These are phyloP conservation scores for Rhododendron simsii DNA, from an alignment of 148 eudicot species.

Conservation along the genomic window DNA sequence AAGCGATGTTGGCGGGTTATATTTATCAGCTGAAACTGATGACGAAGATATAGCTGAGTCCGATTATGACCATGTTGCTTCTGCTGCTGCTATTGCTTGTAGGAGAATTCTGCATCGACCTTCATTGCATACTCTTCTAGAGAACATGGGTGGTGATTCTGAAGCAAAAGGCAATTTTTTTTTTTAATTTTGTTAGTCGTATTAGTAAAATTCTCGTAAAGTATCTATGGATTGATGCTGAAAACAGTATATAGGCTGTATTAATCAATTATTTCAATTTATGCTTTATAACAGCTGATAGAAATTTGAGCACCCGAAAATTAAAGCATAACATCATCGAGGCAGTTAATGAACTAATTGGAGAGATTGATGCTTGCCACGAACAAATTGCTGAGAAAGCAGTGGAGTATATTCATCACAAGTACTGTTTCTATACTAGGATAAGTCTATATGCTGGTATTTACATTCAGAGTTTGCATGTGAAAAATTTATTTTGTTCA, in stretches of 20 bases:
- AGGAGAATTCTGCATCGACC: constrained; percentile 82
- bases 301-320: constrained; percentile 54
- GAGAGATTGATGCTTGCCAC: constrained; percentile 86
- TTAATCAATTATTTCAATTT: neutral
- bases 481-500: neutral
- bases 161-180: constrained; percentile 95
- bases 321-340: constrained; percentile 93
- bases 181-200: constrained; percentile 1
- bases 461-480: neutral
- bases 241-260: neutral
- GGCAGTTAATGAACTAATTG: constrained; percentile 91
- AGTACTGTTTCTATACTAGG: constrained; percentile 34
- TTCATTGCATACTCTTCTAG: constrained; percentile 92
- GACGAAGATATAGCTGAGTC: constrained; percentile 50
- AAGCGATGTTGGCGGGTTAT: constrained; percentile 71
- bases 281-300: constrained; percentile 43
- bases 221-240: neutral
- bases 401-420: constrained; percentile 95
- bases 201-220: neutral
- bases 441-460: neutral
- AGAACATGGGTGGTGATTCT: constrained; percentile 69
- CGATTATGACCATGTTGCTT: constrained; percentile 51
- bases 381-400: constrained; percentile 98
- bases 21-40: constrained; percentile 63
- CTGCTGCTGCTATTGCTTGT: constrained; percentile 91